phyloP scores from a whole-genome alignment of 129 eudicot genomes.

The Pulicaria dysenterica region DNA sequence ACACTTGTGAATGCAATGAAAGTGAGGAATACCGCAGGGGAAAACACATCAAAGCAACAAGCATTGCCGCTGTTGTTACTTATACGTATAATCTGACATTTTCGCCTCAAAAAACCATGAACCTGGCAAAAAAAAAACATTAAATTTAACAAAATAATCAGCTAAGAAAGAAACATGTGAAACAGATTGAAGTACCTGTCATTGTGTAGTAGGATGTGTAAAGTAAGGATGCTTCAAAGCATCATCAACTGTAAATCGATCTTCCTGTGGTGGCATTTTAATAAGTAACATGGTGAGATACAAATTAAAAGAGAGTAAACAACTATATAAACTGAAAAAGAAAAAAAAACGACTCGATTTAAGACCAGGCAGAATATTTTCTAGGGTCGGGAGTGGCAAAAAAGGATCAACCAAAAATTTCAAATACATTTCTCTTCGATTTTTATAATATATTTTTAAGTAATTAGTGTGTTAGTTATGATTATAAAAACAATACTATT shows the following conservation, averaged over 20 bases:
- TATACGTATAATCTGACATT: neutral
- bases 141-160: neutral
- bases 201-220: constrained; percentile 33
- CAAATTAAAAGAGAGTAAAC: neutral
- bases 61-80: neutral
- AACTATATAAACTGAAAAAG: neutral
- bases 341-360: no score
- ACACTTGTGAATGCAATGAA: neutral
- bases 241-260: constrained; percentile 79
- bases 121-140: constrained; percentile 18
- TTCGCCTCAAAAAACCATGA: constrained; percentile 21
- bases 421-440: neutral
- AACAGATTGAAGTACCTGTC: constrained; percentile 15
- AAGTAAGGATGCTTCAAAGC: constrained; percentile 93
- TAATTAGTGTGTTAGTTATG: neutral
- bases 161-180: neutral
- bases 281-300: neutral
- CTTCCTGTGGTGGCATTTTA: constrained; percentile 60
- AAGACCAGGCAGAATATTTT: neutral
- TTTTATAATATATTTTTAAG: neutral
- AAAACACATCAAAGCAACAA: neutral
- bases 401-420: no score
- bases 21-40: neutral
- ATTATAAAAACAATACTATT: neutral
- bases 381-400: no score